Percentiles rank a stretch among this genome's conserved stretches.
Conservation (phyloP, 1,284 basidiomycete genomes). For the Ustanciosporium gigantosporum region DNA sequence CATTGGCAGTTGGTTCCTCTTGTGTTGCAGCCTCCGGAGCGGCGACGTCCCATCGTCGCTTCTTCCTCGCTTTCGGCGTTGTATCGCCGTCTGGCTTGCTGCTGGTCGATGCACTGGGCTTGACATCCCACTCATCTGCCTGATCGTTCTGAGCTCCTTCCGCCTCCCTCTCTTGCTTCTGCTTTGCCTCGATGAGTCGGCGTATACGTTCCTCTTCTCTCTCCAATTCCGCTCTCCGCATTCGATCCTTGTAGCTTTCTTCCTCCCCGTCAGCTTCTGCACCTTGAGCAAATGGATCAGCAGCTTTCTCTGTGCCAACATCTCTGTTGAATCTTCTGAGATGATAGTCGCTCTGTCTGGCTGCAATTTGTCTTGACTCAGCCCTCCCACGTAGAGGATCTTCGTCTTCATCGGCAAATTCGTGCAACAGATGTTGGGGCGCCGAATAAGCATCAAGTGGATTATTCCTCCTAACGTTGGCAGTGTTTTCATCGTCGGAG, state of each 20-base stretch:
- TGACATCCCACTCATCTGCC: constrained; percentile 60
- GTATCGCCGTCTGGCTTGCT: constrained; percentile 60
- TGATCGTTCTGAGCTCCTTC: not conserved
- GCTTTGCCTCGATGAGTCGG: constrained; percentile 79
- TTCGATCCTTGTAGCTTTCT: constrained; percentile 88
- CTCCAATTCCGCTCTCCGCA: constrained; percentile 87
- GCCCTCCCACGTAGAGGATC: constrained; percentile 94
- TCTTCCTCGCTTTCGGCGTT: constrained; percentile 71
- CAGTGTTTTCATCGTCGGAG: not conserved
- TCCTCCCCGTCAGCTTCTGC: constrained; percentile 70
- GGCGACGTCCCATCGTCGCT: constrained; percentile 82
- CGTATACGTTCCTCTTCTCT: constrained; percentile 87
- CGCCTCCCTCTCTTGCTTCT: constrained; percentile 69
- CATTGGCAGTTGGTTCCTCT: too few species aligned
- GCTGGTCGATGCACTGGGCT: constrained; percentile 3
- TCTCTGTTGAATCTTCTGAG: constrained; percentile 74
- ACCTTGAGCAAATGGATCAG: constrained; percentile 63
- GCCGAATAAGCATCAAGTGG: constrained; percentile 67
- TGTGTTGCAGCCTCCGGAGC: too few species aligned
- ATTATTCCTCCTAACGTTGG: constrained; percentile 28
- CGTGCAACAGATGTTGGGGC: constrained; percentile 90
- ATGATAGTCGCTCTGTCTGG: constrained; percentile 94
- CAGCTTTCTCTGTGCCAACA: constrained; percentile 34
- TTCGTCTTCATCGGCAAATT: constrained; percentile 86
- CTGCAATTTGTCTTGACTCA: constrained; percentile 86